Conservation (phyloP, 1,284 basidiomycete genomes). For the Puccinia horiana region DNA sequence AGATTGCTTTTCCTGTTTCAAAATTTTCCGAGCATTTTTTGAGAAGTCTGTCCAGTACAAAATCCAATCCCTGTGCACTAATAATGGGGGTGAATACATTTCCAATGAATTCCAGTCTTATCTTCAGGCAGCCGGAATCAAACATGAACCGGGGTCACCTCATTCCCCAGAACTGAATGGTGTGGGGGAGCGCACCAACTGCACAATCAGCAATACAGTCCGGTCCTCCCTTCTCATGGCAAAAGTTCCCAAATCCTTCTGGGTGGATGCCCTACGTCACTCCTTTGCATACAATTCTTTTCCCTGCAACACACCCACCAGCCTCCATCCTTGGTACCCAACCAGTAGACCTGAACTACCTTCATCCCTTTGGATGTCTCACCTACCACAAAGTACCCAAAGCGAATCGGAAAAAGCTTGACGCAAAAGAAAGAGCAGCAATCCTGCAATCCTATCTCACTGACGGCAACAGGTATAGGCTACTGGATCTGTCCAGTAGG, state of each 20-base stretch:
- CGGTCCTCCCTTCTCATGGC: too few relatives aligned
- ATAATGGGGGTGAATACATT: constrained; percentile 24
- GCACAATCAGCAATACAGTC: too few relatives aligned
- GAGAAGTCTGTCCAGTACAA: constrained; percentile 52
- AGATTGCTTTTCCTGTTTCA: constrained; percentile 54
- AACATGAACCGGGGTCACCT: not conserved
- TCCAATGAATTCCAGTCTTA: not conserved
- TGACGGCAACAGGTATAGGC: not conserved
- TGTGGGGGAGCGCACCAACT: not conserved
- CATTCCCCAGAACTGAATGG: constrained; percentile 26
- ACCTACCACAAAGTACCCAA: constrained; percentile 13
- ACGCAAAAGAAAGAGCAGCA: not conserved
- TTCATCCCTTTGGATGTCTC: constrained; percentile 30
- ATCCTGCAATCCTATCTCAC: constrained; percentile 5
- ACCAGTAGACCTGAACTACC: not conserved
- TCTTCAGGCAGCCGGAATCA: not conserved
- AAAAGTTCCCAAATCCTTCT: not conserved
- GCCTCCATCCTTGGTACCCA: not conserved
- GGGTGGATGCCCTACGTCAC: constrained; percentile 19
- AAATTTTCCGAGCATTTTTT: constrained; percentile 56
- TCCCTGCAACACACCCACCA: constrained; percentile 16
- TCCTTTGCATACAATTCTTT: not conserved
- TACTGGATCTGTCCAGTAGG: not conserved
- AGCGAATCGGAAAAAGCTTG: not conserved
- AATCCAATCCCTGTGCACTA: not conserved